A percentile compares a stretch with the other conserved stretches of the same genome.
Conservation (phyloP, 768 basidiomycete species). For the Leccinum subtestaceum region DNA sequence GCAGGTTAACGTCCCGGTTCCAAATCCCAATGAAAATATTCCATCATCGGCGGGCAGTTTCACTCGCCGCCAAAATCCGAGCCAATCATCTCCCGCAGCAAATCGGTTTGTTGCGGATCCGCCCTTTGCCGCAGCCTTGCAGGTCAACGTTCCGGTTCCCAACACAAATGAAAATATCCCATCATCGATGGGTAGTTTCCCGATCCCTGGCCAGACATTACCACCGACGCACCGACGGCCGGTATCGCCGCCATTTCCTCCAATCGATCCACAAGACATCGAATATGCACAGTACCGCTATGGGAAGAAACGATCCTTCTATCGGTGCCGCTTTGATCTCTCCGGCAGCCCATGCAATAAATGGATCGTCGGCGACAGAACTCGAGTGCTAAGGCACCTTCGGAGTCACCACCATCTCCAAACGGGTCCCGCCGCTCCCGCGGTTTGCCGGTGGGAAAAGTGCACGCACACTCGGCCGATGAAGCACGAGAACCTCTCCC, state of each 20-base stretch:
- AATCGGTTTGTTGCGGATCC: background rate
- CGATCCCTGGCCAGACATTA: background rate
- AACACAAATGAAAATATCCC: conserved; percentile 2
- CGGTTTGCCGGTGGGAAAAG: conserved; percentile 23
- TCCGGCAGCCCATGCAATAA: conserved; percentile 24
- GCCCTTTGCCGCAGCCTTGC: background rate
- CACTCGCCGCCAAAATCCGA: background rate
- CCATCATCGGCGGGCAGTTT: background rate
- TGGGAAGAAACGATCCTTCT: conserved; percentile 16
- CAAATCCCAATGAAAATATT: conserved; percentile 1
- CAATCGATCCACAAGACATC: conserved; percentile 20
- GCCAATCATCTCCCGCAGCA: conserved; percentile 1
- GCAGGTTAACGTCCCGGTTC: background rate
- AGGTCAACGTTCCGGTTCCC: background rate
- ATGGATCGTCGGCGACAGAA: conserved; percentile 27
- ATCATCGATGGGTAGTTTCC: background rate
- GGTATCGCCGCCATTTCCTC: background rate
- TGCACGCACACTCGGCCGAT: conserved; percentile 24
- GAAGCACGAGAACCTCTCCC: conserved; percentile 34
- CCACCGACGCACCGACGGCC: background rate
- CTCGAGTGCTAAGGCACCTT: conserved; percentile 27
- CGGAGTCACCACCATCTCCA: conserved; percentile 24
- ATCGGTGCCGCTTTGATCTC: conserved; percentile 27
- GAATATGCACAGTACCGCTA: conserved; percentile 23
- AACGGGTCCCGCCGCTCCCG: conserved; percentile 11